Evolutionary conservation across 805 yeast genomes (phyloP), one percentile per base, ranked within the genome.

Genomic region (Cephaloascus albidus): DNA sequence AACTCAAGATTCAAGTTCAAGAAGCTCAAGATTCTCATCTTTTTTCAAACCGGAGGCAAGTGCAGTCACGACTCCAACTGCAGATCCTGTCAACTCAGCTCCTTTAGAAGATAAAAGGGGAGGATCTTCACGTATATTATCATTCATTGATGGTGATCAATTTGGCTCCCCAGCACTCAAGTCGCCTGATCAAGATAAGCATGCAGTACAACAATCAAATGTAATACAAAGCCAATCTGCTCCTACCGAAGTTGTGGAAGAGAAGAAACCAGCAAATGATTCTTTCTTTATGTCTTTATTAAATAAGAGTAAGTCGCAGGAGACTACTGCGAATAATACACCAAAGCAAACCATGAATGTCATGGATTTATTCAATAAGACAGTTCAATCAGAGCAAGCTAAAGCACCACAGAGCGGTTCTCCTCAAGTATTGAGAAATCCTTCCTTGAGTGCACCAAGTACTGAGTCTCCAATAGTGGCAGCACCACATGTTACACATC

Each of bases 261-360:
- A 23, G 28, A 23, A 23, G 28, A 6, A 23, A 23, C 32, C 45
- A 15, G 42, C 52, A n/a, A 60, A 63, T 45, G 75, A 71, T 42
- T 51, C 64, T 14, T 74, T 74, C 43, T 70, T 74, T 48, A 60
- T 67, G 57, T 65, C 77, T 4, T 53, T 74, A 40, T 51, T 74
- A 45, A 59, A 63, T 33, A 70, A 67, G 43, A 51, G 57, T 10
- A 50, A 54, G n/a, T 40, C 38, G 3, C 18, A 8, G 5, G 17
- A 14, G 8, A 31, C 27, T 20, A 36, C 6, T 36, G 36, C 33
- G 6, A 12, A 23, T 12, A 23, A 23, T 23, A 23, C 28, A 12
- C 28, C 28, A 23, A 23, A 23, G 28, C 28, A 23, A 23, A 23
- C 6, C 12, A 12, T 12, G 28, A 23, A 23, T 23, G 28, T 23